Evolutionary conservation across 1,284 basidiomycete species (phyloP), one percentile per base, ranked within the genome.

Genomic region (Mycena sp.): DNA sequence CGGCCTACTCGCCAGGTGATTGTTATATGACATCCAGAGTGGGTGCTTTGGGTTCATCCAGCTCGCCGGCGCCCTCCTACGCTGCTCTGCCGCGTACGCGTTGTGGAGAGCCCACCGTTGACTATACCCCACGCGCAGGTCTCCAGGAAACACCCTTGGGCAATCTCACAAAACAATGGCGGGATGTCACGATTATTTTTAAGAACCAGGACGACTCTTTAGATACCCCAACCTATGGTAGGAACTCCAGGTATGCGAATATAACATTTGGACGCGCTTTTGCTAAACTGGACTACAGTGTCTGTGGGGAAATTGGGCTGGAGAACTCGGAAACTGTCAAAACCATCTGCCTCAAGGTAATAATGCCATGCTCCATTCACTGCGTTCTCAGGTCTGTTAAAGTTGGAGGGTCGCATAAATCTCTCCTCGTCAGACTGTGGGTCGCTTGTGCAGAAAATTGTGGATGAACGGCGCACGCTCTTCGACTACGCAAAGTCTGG

Each of bases 331-430:
- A 79, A 18, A 73, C 73, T n/a, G 75, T 84, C 8, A 62, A 76
- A 20, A 73, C 75, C 22, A 79, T 84, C 14, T 75, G 75, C n/a
- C 72, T 81, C 16, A 82, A 82, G 80, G 83, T 84, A 65, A 56
- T 55, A 48, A 64, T 50, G 46, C 30, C 30, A 34, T 34, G 30
- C 30, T 34, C 30, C 30, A 3, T 20, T 13, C 39, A 20, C 22
- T 37, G 30, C 25, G 20, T 56, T 66, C 41, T 22, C 38, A 55
- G 50, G 48, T 62, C 34, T n/a, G 7, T 22, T 20, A 38, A 64
- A 87, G 86, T 74, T 87, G 34, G 80, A 82, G 55, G 85, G 85
- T 7, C 79, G 78, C 25, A 78, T 86, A 64, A 77, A 74, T n/a
- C 69, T 86, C 20, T 81, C 82, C 4, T 76, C 82, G 18, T 79